These are phyloP conservation scores for Blastocystis sp. DNA, from an alignment of 352 stramenopile species.

Conservation along the genomic window DNA sequence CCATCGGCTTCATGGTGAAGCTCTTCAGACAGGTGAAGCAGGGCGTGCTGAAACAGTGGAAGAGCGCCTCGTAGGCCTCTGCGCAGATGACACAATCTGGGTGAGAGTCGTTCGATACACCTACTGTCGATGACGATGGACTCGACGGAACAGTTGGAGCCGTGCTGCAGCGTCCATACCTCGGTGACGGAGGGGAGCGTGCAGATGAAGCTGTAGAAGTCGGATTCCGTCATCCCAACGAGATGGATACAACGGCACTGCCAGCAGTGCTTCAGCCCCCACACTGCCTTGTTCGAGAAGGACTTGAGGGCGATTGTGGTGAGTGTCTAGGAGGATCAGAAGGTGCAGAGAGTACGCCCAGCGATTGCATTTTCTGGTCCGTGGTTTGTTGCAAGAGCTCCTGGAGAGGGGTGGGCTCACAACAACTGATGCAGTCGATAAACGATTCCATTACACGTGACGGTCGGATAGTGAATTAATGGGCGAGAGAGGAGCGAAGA, in stretches of 20 bases:
- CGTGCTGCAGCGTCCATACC: constrained; percentile 16
- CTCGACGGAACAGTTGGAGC: background rate
- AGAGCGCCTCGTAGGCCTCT: constrained; percentile 31
- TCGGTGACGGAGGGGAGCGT: constrained; percentile 12
- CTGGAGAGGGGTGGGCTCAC: constrained; percentile 11
- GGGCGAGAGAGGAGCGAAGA: background rate
- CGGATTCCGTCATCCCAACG: background rate
- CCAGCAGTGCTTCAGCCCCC: constrained; percentile 44
- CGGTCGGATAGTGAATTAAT: background rate
- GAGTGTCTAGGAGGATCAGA: background rate
- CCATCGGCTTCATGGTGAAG: background rate
- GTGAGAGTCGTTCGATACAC: background rate
- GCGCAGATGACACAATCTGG: constrained; percentile 25
- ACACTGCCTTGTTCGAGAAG: constrained; percentile 37
- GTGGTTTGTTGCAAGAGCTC: constrained; percentile 36
- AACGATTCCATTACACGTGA: constrained; percentile 29
- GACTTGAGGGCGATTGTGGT: constrained; percentile 43
- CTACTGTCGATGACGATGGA: constrained; percentile 36
- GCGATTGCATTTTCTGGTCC: constrained; percentile 30
- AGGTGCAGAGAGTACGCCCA: background rate
- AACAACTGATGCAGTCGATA: constrained; percentile 51
- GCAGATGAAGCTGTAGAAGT: constrained; percentile 55
- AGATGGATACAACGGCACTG: constrained; percentile 22
- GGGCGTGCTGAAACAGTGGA: constrained; percentile 19
- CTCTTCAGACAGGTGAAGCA: constrained; percentile 6